phyloP scores from a whole-genome alignment of 441 rosid species.

The Geranium incanum region DNA sequence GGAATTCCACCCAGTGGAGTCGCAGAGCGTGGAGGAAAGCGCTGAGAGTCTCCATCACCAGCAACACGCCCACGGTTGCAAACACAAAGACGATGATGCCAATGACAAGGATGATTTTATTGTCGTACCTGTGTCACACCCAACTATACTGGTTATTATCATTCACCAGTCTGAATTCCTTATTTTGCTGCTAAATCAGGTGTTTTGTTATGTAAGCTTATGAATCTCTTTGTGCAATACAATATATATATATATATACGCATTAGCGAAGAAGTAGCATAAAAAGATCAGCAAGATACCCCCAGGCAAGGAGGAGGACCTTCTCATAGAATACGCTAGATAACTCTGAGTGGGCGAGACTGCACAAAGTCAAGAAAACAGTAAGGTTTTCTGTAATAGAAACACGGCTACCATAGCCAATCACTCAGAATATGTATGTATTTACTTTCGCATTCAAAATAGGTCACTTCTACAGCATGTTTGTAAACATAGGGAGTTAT shows the following conservation, averaged over 20 bases:
- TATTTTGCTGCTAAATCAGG: background rate
- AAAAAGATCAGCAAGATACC: constrained; percentile 24
- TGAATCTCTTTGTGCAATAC: background rate
- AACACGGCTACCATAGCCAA: background rate
- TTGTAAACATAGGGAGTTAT: background rate
- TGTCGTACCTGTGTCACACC: constrained; percentile 53
- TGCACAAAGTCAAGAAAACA: constrained; percentile 21
- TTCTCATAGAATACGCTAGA: constrained; percentile 41
- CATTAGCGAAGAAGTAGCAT: background rate
- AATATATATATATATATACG: background rate
- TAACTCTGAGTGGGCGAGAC: constrained; percentile 42
- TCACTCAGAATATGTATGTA: background rate
- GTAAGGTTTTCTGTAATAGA: background rate
- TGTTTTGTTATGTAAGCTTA: background rate
- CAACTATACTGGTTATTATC: background rate
- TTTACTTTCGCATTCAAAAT: too few species aligned
- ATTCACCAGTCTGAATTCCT: background rate
- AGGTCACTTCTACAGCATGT: too few species aligned
- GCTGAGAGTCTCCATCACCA: constrained; percentile 92
- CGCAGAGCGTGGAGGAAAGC: constrained; percentile 89
- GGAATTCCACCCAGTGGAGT: constrained; percentile 97
- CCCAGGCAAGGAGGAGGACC: constrained; percentile 39
- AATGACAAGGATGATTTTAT: constrained; percentile 43
- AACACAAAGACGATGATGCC: constrained; percentile 62
- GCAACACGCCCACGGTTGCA: constrained; percentile 80